phyloP scores from a whole-genome alignment of 139 green algal species.

The Pleodorina starrii region DNA sequence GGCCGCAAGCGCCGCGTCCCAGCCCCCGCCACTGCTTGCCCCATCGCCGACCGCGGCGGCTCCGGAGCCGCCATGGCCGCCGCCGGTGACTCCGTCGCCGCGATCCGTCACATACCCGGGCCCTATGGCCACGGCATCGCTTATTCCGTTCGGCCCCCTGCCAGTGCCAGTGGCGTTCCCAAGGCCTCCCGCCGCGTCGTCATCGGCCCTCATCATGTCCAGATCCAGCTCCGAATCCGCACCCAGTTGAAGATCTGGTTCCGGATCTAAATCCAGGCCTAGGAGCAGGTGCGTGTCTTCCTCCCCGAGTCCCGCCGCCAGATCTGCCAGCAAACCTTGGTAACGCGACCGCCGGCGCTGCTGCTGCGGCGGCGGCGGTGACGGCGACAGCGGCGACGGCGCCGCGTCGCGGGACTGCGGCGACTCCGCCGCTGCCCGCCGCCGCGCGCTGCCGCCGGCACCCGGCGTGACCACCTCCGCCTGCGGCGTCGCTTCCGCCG shows the following conservation, averaged over 20 bases:
- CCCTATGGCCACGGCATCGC: too few species aligned
- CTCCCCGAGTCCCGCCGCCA: conserved; percentile 15
- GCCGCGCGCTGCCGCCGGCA: background rate
- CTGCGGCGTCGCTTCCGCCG: background rate
- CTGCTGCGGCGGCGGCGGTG: background rate
- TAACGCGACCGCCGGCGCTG: background rate
- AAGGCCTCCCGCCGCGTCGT: too few species aligned
- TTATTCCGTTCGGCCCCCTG: too few species aligned
- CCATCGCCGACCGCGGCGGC: too few species aligned
- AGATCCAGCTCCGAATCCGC: too few species aligned
- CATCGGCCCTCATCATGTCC: too few species aligned
- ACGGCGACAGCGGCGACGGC: background rate
- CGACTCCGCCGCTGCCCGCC: background rate
- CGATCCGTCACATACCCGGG: too few species aligned
- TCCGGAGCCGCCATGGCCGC: too few species aligned
- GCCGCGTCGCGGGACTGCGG: background rate
- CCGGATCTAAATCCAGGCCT: background rate
- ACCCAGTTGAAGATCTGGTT: background rate
- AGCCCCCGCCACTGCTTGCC: background rate
- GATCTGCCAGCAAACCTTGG: conserved; percentile 21
- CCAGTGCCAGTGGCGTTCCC: too few species aligned
- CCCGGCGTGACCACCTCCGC: background rate
- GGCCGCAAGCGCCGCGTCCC: conserved; percentile 2
- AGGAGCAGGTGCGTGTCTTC: conserved; percentile 15
- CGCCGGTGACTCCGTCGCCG: background rate